These are phyloP conservation scores for Hypsizygus marmoreus DNA, from an alignment of 768 basidiomycete species.

Conservation along the genomic window DNA sequence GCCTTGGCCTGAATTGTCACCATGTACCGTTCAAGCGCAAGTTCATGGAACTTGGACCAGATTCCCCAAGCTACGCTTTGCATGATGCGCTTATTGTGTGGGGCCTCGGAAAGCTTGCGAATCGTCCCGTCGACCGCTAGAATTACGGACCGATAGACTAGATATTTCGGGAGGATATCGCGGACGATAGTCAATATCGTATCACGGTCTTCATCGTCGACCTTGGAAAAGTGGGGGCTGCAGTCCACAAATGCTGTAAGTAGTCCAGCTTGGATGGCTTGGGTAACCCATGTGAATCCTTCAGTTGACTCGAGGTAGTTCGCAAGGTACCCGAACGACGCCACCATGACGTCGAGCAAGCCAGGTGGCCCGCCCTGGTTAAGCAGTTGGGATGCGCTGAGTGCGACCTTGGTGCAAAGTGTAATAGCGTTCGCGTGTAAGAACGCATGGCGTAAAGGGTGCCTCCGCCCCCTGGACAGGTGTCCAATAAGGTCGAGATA, in stretches of 20 bases:
- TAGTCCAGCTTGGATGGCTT: conserved; percentile 33
- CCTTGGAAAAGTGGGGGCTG: conserved; percentile 24
- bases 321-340: conserved; percentile 30
- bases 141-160: conserved; percentile 40
- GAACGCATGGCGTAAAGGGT: conserved; percentile 33
- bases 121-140: conserved; percentile 31
- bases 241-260: conserved; percentile 30
- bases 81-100: conserved; percentile 18
- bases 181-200: conserved; percentile 29
- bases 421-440: conserved; percentile 31
- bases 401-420: conserved; percentile 30
- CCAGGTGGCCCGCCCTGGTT: conserved; percentile 17
- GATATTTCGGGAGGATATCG: conserved; percentile 32
- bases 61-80: conserved; percentile 24
- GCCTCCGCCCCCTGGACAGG: conserved; percentile 26
- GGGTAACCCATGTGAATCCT: conserved; percentile 37
- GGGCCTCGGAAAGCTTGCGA: conserved; percentile 20
- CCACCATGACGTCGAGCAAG: conserved; percentile 27
- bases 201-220: conserved; percentile 30
- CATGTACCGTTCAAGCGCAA: conserved; percentile 27
- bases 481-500: conserved; percentile 33
- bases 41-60: conserved; percentile 27
- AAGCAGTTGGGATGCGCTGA: conserved; percentile 23
- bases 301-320: conserved; percentile 39
- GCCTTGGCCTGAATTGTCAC: conserved; percentile 25